Base-by-base conservation (phyloP, 202 grass and related monocot species). In the Cymbopogon flexuosus region DNA sequence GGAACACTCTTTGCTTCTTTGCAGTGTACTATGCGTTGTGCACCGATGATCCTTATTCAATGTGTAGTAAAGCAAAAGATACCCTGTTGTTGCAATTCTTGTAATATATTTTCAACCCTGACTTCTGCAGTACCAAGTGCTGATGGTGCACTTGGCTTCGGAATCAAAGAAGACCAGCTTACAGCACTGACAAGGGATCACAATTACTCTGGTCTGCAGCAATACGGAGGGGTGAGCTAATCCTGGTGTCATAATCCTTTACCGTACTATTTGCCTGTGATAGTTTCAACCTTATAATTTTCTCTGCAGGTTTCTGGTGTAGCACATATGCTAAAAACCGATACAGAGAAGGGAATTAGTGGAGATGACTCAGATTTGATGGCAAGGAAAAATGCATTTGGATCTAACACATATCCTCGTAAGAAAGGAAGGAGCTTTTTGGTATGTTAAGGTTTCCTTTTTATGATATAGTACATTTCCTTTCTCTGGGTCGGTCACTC, bases 131-230 rank as follows among this genome's bases (percentile, higher is more conserved):
- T 39, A 68, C 47, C 57, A 33, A 46, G 61, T 42, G 31, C 59
- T 51, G 81, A 82, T 75, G 83, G 45, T 34, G 57, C 85, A 63
- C 59, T 83, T 30, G 95, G 88, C 60, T 98, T 95, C 24, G 88
- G 84, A 80, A 95, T 98, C 73, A 81, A 86, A 85, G 88, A 93
- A 84, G 90, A 91, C 5, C 86, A 93, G 39, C 80, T 98, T 56
- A 93, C 92, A n/a, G 42, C 46, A 76, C 63, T 98, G 77, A 91
- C 80, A 10, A 93, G 95, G 84, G 90, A 98, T 75, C 92, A 98
- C 57, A 87, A 98, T 41, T 93, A 77, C 81, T 91, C 88, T 78
- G 86, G 87, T 84, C 40, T 95, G 51, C 86, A 89, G 83, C 81
- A 94, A 74, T 93, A 91, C 78, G 80, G 84, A 43, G 90, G 84